Evolutionary conservation across 2,329 filamentous ascomycete species (phyloP).

Genomic region (Alternaria ethzedia): DNA sequence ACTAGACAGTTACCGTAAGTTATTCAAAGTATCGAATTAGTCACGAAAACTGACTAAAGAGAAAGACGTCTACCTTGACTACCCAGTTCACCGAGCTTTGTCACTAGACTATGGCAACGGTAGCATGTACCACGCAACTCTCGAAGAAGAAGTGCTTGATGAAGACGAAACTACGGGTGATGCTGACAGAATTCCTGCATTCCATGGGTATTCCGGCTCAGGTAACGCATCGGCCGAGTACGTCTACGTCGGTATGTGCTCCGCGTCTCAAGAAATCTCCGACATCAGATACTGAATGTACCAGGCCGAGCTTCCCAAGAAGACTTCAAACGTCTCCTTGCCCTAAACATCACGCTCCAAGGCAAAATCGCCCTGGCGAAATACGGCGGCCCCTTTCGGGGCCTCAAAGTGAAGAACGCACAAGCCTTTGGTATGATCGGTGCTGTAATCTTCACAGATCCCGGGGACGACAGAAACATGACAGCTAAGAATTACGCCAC

Average conservation of each 20-base stretch:
- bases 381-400: constrained; percentile 54
- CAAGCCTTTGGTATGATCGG: constrained; percentile 53
- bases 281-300: no score
- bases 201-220: constrained; percentile 55
- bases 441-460: constrained; percentile 53
- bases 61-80: constrained; percentile 33
- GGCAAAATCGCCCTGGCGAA: constrained; percentile 56
- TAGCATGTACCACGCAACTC: constrained; percentile 29
- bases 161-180: constrained; percentile 41
- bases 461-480: constrained; percentile 48
- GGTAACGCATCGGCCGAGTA: constrained; percentile 55
- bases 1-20: constrained; percentile 42
- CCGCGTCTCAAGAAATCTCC: no score
- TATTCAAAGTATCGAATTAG: no score
- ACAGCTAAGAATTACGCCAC: constrained; percentile 42
- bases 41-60: no score
- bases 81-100: constrained; percentile 44
- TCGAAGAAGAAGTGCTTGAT: constrained; percentile 40
- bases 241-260: constrained; percentile 55
- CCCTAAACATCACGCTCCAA: constrained; percentile 50
- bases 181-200: constrained; percentile 51
- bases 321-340: constrained; percentile 52
- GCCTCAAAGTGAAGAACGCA: constrained; percentile 56
- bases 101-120: constrained; percentile 40
- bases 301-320: constrained; percentile 40